These are phyloP conservation scores for Dendrocalamus latiflorus DNA, from an alignment of 202 grass and related monocot genomes.

Conservation along the genomic window DNA sequence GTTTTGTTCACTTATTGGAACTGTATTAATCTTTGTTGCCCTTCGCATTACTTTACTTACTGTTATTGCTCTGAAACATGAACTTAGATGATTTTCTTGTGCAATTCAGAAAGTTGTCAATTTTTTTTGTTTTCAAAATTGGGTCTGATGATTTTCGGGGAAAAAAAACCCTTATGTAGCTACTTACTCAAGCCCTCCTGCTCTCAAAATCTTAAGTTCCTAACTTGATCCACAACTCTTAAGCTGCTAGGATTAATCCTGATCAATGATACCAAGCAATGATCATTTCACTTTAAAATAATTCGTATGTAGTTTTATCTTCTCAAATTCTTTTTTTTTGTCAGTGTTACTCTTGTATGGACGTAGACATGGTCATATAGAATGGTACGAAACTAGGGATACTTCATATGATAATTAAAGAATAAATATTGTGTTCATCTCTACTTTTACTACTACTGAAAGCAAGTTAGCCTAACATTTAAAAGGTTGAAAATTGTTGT, in stretches of 20 bases:
- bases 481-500: background rate
- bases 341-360: slow-evolving; percentile 7
- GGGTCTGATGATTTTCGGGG: background rate
- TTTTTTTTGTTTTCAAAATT: background rate
- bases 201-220: background rate
- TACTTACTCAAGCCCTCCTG: background rate
- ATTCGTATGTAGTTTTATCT: background rate
- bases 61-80: background rate
- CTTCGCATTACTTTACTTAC: background rate
- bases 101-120: background rate
- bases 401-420: slow-evolving; percentile 11
- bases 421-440: background rate
- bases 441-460: slow-evolving; percentile 16
- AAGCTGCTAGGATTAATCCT: slow-evolving; percentile 1
- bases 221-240: background rate
- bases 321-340: slow-evolving; percentile 15
- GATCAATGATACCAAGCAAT: background rate
- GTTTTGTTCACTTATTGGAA: slow-evolving; percentile 2
- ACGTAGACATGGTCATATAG: slow-evolving; percentile 25
- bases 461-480: background rate
- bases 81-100: background rate
- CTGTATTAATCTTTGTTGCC: background rate
- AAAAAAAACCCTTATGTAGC: background rate
- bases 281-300: background rate
- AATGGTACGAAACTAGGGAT: background rate